Evolutionary conservation across 495 filamentous ascomycete species (phyloP).

Genomic region (Xylaria castorea): DNA sequence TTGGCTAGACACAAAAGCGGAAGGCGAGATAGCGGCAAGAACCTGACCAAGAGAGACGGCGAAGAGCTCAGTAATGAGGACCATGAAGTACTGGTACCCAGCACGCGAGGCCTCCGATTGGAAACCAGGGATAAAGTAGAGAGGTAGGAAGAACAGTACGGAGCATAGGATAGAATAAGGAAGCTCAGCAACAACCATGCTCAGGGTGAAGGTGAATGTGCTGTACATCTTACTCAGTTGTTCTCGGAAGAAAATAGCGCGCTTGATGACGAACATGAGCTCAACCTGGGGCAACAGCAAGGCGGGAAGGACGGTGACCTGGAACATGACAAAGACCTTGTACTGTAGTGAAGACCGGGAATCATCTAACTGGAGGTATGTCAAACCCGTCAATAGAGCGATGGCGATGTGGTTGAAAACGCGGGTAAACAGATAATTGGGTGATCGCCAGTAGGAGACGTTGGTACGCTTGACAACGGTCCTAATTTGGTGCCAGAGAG

Average conservation of each 20-base stretch:
- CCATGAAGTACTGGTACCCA: conserved; percentile 83
- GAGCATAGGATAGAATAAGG: conserved; percentile 79
- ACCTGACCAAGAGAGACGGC: conserved; percentile 75
- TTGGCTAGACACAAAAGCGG: conserved; percentile 72
- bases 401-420: conserved; percentile 79
- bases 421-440: conserved; percentile 75
- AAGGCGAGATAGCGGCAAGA: conserved; percentile 72
- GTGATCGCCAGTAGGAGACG: conserved; percentile 73
- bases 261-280: conserved; percentile 74
- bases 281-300: conserved; percentile 80
- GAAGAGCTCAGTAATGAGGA: conserved; percentile 78
- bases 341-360: conserved; percentile 74
- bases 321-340: conserved; percentile 84
- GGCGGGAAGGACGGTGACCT: conserved; percentile 76
- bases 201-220: conserved; percentile 71
- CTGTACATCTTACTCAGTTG: conserved; percentile 79
- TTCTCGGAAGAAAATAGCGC: conserved; percentile 80
- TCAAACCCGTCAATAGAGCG: conserved; percentile 74
- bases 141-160: conserved; percentile 73
- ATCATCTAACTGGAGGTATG: conserved; percentile 72
- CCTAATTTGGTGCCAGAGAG: conserved; percentile 72
- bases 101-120: conserved; percentile 62
- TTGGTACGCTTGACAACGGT: conserved; percentile 69
- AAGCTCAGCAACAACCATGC: conserved; percentile 76
- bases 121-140: conserved; percentile 77